phyloP scores from a whole-genome alignment of 768 basidiomycete species.

The Dioszegia hungarica region DNA sequence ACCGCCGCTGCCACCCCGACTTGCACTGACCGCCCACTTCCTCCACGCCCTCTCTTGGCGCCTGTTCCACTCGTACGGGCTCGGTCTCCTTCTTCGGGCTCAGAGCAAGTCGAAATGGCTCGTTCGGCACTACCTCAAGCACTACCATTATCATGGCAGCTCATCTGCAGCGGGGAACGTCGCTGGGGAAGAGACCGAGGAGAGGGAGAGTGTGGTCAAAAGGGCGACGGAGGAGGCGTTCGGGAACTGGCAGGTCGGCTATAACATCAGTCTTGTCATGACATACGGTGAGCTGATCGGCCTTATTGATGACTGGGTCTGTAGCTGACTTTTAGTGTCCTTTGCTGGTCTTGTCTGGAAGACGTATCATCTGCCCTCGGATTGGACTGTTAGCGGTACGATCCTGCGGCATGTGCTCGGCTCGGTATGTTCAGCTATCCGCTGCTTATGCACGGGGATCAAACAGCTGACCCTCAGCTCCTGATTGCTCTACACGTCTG shows the following conservation, averaged over 20 bases:
- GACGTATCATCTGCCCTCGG: constrained; percentile 71
- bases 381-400: constrained; percentile 84
- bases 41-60: constrained; percentile 80
- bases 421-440: constrained; percentile 59
- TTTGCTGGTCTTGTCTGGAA: constrained; percentile 82
- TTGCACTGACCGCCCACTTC: constrained; percentile 63
- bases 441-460: no score
- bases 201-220: constrained; percentile 59
- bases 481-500: constrained; percentile 84
- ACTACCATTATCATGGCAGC: constrained; percentile 68
- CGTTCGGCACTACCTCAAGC: constrained; percentile 88
- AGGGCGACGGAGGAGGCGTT: constrained; percentile 90
- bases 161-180: constrained; percentile 8
- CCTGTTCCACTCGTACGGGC: constrained; percentile 76
- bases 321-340: constrained; percentile 60
- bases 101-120: constrained; percentile 84
- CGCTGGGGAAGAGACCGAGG: constrained; percentile 6
- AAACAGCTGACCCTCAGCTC: constrained; percentile 53
- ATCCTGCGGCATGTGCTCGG: constrained; percentile 85
- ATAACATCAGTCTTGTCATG: constrained; percentile 91
- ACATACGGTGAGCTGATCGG: constrained; percentile 68
- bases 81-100: constrained; percentile 74
- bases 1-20: constrained; percentile 57
- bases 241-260: constrained; percentile 86
- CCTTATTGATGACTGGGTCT: no score